Evolutionary conservation across 805 yeast genomes (phyloP).

Genomic region (Candida sonorensis): DNA sequence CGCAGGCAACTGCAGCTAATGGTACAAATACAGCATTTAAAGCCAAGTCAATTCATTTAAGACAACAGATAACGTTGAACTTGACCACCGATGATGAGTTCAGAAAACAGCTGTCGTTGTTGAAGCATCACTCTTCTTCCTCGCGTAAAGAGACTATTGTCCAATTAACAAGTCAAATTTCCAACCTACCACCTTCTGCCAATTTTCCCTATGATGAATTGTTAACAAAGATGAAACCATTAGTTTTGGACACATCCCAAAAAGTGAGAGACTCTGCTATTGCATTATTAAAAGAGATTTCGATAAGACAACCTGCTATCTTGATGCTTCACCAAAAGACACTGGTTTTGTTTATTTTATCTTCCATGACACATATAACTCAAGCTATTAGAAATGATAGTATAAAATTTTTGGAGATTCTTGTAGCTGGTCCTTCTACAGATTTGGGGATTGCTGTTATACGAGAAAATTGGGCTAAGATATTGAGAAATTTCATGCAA

Average conservation of each 20-base stretch:
- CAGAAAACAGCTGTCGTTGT: slow-evolving; percentile 55
- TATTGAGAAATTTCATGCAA: slow-evolving; percentile 60
- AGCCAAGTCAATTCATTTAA: slow-evolving; percentile 47
- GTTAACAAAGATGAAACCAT: slow-evolving; percentile 50
- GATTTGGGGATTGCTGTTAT: slow-evolving; percentile 40
- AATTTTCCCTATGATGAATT: slow-evolving; percentile 47
- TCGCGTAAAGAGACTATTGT: slow-evolving; percentile 68
- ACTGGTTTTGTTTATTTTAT: slow-evolving; percentile 67
- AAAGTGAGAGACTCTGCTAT: slow-evolving; percentile 56
- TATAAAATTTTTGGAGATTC: slow-evolving; percentile 53
- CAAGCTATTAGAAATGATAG: slow-evolving; percentile 73
- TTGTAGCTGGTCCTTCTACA: slow-evolving; percentile 45
- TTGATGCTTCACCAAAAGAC: slow-evolving; percentile 54
- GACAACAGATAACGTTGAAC: slow-evolving; percentile 26
- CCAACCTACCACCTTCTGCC: slow-evolving; percentile 6
- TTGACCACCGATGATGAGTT: slow-evolving; percentile 38
- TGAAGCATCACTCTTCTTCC: slow-evolving; percentile 64
- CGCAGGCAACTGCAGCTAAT: slow-evolving; percentile 62
- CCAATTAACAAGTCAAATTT: slow-evolving; percentile 27
- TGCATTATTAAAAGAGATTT: slow-evolving; percentile 40
- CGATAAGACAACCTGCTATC: slow-evolving; percentile 44
- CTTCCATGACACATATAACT: slow-evolving; percentile 90
- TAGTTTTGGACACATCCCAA: slow-evolving; percentile 59
- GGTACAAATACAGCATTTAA: slow-evolving; percentile 82
- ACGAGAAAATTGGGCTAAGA: slow-evolving; percentile 59